A percentile compares a stretch with the other conserved stretches of the same genome.
Evolutionary conservation across 306 rosid genomes (phyloP).

Genomic region (Cicer pinnatifidum): DNA sequence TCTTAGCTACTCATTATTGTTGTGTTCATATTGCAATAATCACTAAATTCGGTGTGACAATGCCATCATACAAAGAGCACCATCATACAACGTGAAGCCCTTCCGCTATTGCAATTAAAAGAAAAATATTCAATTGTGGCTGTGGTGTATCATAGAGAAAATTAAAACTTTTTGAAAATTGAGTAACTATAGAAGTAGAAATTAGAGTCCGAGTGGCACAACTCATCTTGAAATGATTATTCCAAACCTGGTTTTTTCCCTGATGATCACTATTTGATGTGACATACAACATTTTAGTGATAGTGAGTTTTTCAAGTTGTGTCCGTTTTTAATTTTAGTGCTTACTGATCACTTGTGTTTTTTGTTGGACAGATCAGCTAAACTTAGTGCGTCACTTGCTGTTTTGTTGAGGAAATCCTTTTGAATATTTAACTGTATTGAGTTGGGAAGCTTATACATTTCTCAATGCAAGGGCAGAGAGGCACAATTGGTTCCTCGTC

Average conservation of each 20-base stretch:
- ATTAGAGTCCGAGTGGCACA: conserved; percentile 3
- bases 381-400: conserved; percentile 36
- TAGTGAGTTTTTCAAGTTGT: conserved; percentile 10
- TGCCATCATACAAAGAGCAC: conserved; percentile 2
- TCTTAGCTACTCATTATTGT: conserved; percentile 26
- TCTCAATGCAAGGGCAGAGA: conserved; percentile 94
- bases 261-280: conserved; percentile 20
- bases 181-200: neutral
- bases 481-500: conserved; percentile 80
- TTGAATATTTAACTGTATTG: conserved; percentile 35
- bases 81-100: neutral
- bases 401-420: conserved; percentile 44
- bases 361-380: conserved; percentile 54
- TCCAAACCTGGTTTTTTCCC: neutral
- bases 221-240: conserved; percentile 36
- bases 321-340: neutral
- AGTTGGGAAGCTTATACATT: conserved; percentile 44
- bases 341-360: conserved; percentile 46
- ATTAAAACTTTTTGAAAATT: neutral
- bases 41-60: neutral
- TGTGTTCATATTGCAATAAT: conserved; percentile 24
- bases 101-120: too few species aligned
- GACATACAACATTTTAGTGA: conserved; percentile 12
- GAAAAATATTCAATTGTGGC: neutral
- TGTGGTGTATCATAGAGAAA: conserved; percentile 10